Conservation (phyloP, 192 early-diverging fungal genomes). For the Dispira simplex region DNA sequence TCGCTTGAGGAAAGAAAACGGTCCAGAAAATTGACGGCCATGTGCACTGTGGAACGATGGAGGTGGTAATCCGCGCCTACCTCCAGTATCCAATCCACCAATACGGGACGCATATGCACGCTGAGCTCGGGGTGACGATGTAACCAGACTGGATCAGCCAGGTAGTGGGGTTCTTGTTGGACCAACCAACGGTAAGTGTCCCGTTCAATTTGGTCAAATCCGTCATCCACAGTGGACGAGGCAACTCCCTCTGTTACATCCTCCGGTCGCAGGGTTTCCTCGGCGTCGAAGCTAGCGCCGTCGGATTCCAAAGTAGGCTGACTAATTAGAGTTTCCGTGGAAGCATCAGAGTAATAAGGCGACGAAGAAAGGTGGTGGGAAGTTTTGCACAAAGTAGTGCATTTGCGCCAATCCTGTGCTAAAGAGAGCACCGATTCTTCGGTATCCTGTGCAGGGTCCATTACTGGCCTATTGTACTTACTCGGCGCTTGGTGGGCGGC, state of each 20-base stretch:
- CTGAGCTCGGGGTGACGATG: constrained; percentile 24
- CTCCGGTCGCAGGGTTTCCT: background rate
- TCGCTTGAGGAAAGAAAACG: constrained; percentile 21
- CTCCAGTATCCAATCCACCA: constrained; percentile 37
- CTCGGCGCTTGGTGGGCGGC: too few relatives aligned
- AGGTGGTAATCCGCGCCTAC: constrained; percentile 30
- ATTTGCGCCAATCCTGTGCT: too few relatives aligned
- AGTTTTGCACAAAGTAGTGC: too few relatives aligned
- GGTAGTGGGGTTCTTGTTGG: background rate
- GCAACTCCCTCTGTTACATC: background rate
- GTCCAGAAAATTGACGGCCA: constrained; percentile 27
- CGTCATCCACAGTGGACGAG: background rate
- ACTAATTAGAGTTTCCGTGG: constrained; percentile 10
- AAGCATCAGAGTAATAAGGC: background rate
- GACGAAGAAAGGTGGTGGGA: background rate
- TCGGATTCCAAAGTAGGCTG: background rate
- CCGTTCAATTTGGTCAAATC: constrained; percentile 1
- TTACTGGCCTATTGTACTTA: too few relatives aligned
- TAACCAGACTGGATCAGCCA: background rate
- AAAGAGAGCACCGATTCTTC: too few relatives aligned
- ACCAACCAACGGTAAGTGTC: background rate
- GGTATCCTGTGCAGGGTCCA: too few relatives aligned
- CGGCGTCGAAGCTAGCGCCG: background rate
- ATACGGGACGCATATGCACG: constrained; percentile 30
- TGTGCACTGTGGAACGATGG: constrained; percentile 28